Evolutionary conservation across 2,329 filamentous ascomycete species (phyloP).

Genomic region (Clarireedia monteithiana): DNA sequence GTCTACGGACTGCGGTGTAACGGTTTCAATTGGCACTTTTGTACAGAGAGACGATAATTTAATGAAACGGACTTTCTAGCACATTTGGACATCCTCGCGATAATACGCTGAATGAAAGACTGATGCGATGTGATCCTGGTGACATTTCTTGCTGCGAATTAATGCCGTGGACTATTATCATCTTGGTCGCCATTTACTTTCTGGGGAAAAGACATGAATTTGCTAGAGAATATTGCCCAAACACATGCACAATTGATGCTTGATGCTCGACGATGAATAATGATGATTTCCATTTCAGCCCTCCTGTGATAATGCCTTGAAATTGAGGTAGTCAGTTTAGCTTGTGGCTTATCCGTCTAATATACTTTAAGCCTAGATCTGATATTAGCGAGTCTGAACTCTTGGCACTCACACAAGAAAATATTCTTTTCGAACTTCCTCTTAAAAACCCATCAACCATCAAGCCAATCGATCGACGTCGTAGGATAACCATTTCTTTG

Average conservation of each 20-base stretch:
- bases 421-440: background rate
- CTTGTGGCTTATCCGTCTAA: background rate
- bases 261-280: too few relatives aligned
- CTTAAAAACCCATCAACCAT: constrained; percentile 5
- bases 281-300: background rate
- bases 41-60: constrained; percentile 8
- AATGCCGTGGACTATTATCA: too few relatives aligned
- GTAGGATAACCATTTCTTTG: constrained; percentile 60
- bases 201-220: too few relatives aligned
- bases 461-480: constrained; percentile 27
- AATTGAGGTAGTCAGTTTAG: background rate
- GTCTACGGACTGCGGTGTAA: constrained; percentile 19
- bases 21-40: constrained; percentile 2
- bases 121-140: background rate
- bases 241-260: background rate
- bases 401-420: constrained; percentile 21
- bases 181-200: too few relatives aligned
- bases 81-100: background rate
- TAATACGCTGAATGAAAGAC: background rate
- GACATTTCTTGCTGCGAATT: too few relatives aligned
- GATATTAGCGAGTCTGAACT: constrained; percentile 11
- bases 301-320: background rate
- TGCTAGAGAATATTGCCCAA: background rate
- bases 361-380: background rate
- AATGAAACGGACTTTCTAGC: constrained; percentile 8